phyloP scores from a whole-genome alignment of 139 green algal genomes.

The Tetradesmus lagerheimii region DNA sequence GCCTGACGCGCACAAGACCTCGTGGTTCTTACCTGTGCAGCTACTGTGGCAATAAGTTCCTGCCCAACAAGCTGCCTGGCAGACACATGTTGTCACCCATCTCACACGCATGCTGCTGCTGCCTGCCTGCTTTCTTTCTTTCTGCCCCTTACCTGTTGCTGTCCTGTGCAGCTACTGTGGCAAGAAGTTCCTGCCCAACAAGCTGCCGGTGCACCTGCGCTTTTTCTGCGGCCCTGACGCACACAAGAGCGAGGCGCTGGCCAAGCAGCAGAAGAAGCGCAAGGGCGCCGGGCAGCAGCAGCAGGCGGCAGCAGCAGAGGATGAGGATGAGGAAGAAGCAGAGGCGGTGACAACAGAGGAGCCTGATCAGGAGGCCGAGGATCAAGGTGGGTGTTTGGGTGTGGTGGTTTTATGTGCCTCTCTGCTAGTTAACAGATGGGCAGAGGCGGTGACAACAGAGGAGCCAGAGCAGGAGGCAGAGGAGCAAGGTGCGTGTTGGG shows the following conservation, averaged over 20 bases:
- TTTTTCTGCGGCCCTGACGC: conserved; percentile 97
- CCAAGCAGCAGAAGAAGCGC: conserved; percentile 88
- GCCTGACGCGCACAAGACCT: conserved; percentile 87
- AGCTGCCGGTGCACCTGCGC: conserved; percentile 74
- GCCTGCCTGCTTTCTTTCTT: too few relatives aligned
- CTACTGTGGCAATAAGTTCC: conserved; percentile 80
- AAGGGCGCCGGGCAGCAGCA: conserved; percentile 46
- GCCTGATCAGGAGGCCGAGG: conserved; percentile 51
- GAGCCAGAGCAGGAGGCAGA: too few relatives aligned
- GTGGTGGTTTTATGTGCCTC: too few relatives aligned
- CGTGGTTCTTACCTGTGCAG: background rate
- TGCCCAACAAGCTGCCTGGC: conserved; percentile 79
- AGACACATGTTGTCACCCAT: conserved; percentile 48
- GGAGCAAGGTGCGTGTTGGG: too few relatives aligned
- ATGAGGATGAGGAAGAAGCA: conserved; percentile 47
- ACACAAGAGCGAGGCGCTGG: conserved; percentile 82
- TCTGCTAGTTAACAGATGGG: too few relatives aligned
- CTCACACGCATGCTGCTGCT: too few relatives aligned
- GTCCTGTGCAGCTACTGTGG: conserved; percentile 92
- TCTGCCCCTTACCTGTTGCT: too few relatives aligned
- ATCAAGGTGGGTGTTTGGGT: conserved; percentile 28
- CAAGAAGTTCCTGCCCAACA: conserved; percentile 83
- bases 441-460: too few relatives aligned
- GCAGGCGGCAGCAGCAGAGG: background rate
- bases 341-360: conserved; percentile 48